phyloP scores from a whole-genome alignment of 2,329 filamentous ascomycete genomes.

The Fusarium tanahbumbuense region DNA sequence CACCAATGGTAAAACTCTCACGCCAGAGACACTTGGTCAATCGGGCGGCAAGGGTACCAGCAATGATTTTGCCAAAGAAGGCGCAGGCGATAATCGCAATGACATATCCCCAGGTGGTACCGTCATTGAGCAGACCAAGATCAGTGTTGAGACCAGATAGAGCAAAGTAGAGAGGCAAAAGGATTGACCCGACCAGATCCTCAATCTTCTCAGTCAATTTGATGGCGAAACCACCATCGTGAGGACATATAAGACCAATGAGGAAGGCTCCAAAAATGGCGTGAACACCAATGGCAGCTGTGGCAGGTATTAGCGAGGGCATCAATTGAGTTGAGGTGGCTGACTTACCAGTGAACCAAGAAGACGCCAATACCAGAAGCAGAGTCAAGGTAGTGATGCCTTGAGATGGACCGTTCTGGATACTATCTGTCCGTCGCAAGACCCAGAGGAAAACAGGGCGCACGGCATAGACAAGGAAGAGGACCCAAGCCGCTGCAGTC shows the following conservation, averaged over 20 bases:
- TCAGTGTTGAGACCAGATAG: slow-evolving; percentile 91
- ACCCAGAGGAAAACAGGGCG: slow-evolving; percentile 80
- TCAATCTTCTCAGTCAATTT: slow-evolving; percentile 95
- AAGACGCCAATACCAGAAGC: slow-evolving; percentile 79
- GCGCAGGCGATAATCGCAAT: slow-evolving; percentile 84
- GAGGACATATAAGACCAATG: slow-evolving; percentile 88
- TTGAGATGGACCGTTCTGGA: slow-evolving; percentile 91
- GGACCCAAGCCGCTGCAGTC: slow-evolving; percentile 76
- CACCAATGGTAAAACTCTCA: slow-evolving; percentile 88
- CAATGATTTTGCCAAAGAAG: slow-evolving; percentile 85
- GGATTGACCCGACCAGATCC: slow-evolving; percentile 85
- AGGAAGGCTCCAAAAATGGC: slow-evolving; percentile 95
- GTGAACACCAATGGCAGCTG: slow-evolving; percentile 84
- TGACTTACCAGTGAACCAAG: slow-evolving; percentile 78
- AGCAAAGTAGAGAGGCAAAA: slow-evolving; percentile 92
- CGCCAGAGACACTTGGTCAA: slow-evolving; percentile 81
- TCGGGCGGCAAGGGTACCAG: slow-evolving; percentile 82
- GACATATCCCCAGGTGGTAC: slow-evolving; percentile 90
- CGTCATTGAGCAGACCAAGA: slow-evolving; percentile 82
- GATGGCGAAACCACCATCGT: slow-evolving; percentile 90
- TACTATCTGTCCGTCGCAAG: slow-evolving; percentile 76
- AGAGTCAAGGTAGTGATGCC: slow-evolving; percentile 85
- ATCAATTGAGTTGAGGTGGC: background rate
- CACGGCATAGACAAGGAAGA: slow-evolving; percentile 79
- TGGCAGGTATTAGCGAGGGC: background rate